phyloP scores from a whole-genome alignment of 495 filamentous ascomycete species.

The Trichoderma orchidacearum region DNA sequence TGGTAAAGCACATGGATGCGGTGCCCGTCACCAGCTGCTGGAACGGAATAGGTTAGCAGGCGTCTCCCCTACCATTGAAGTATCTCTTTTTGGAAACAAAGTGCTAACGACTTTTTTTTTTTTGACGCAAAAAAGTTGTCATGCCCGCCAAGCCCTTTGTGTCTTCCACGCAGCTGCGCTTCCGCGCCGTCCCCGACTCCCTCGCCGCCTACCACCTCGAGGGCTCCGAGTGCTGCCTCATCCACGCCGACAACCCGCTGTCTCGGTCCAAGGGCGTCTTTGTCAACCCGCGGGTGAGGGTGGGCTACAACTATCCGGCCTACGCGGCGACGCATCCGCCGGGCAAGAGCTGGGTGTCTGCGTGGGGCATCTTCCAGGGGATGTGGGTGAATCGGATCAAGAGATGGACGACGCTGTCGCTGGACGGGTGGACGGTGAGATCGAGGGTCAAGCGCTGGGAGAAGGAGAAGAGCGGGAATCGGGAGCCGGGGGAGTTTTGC shows the following conservation, averaged over 20 bases:
- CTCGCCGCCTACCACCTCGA: conserved; percentile 59
- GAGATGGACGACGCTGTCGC: conserved; percentile 30
- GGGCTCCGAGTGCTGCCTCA: conserved; percentile 71
- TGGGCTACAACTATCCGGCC: conserved; percentile 48
- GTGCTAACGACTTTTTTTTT: background rate
- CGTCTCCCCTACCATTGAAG: conserved; percentile 1
- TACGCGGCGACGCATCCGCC: conserved; percentile 35
- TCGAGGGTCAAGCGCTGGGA: conserved; percentile 24
- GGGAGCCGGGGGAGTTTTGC: conserved; percentile 49
- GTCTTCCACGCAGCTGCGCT: conserved; percentile 33
- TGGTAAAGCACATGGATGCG: conserved; percentile 33
- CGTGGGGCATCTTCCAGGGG: conserved; percentile 20
- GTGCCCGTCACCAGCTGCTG: conserved; percentile 68
- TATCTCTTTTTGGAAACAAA: too few relatives aligned
- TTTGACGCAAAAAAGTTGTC: conserved; percentile 20
- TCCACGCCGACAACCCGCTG: conserved; percentile 60
- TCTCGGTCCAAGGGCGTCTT: conserved; percentile 46
- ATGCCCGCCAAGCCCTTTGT: conserved; percentile 50
- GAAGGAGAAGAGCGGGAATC: conserved; percentile 18
- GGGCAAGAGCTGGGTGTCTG: conserved; percentile 22
- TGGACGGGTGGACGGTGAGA: conserved; percentile 14
- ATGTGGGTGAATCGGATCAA: conserved; percentile 46
- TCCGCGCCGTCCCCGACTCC: conserved; percentile 57
- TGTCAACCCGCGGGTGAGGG: conserved; percentile 66
- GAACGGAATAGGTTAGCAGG: conserved; percentile 56